phyloP scores from a whole-genome alignment of 371 early-diverging fungal genomes.

The Mortierella sp. region DNA sequence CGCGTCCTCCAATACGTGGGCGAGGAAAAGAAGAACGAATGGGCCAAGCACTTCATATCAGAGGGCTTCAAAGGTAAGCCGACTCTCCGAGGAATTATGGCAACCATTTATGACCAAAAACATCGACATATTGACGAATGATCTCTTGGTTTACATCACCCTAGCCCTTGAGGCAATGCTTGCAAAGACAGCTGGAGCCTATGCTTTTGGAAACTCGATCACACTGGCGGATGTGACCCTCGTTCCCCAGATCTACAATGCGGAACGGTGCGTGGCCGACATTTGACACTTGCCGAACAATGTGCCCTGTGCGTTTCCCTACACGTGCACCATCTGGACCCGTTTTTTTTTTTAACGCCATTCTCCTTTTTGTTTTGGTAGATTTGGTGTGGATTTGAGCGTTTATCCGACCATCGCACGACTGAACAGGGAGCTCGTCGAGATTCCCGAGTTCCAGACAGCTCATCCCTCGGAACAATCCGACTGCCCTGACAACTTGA shows the following conservation, averaged over 20 bases:
- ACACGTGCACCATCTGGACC: too few relatives aligned
- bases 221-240: constrained; percentile 89
- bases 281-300: neutral
- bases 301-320: too few relatives aligned
- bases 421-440: constrained; percentile 62
- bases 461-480: constrained; percentile 79
- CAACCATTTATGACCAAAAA: neutral
- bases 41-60: constrained; percentile 69
- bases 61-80: constrained; percentile 73
- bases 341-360: neutral
- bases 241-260: constrained; percentile 87
- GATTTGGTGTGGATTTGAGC: constrained; percentile 78
- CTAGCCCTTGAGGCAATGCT: constrained; percentile 76
- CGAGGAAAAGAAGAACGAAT: constrained; percentile 67
- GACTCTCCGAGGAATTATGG: neutral
- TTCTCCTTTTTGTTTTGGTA: constrained; percentile 10
- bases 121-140: neutral
- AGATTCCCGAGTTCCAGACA: constrained; percentile 73
- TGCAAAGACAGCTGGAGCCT: constrained; percentile 70
- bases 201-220: constrained; percentile 83
- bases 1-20: constrained; percentile 72
- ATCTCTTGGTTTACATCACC: neutral
- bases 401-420: constrained; percentile 74
- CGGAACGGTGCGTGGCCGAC: constrained; percentile 58
- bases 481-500: constrained; percentile 74